Conservation (phyloP, 768 basidiomycete species). For the Cyathus striatus region DNA sequence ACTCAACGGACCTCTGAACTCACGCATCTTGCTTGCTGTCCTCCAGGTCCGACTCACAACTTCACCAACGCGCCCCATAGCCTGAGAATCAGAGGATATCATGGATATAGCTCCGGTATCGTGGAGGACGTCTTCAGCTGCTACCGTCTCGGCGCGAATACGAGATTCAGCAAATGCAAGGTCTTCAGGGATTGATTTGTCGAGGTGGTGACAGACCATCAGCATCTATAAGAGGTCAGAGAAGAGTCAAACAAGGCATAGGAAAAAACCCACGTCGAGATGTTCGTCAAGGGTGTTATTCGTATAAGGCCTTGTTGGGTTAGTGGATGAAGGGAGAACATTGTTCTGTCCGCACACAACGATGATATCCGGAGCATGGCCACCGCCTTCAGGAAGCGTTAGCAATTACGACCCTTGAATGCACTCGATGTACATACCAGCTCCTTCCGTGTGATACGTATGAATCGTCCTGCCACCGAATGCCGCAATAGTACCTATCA, state of each 20-base stretch:
- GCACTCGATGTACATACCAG: conserved; percentile 43
- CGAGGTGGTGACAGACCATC: conserved; percentile 99
- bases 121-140: conserved; percentile 94
- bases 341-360: conserved; percentile 89
- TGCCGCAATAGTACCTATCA: conserved; percentile 79
- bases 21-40: conserved; percentile 92
- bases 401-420: not conserved
- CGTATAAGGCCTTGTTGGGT: conserved; percentile 91
- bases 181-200: conserved; percentile 88
- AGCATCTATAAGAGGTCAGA: conserved; percentile 67
- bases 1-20: conserved; percentile 67
- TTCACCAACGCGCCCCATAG: conserved; percentile 98
- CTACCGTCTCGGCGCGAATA: conserved; percentile 94
- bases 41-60: conserved; percentile 92
- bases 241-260: not conserved
- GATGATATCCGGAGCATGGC: conserved; percentile 98
- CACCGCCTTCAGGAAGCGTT: conserved; percentile 53
- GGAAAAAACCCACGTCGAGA: conserved; percentile 65
- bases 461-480: conserved; percentile 92
- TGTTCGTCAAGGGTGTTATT: conserved; percentile 94
- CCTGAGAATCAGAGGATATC: conserved; percentile 95
- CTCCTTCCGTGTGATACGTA: conserved; percentile 96
- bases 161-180: conserved; percentile 95
- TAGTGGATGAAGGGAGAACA: conserved; percentile 94
- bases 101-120: conserved; percentile 94